Conservation (phyloP, 164 flowering plant genomes). For the Sextonia rubra region DNA sequence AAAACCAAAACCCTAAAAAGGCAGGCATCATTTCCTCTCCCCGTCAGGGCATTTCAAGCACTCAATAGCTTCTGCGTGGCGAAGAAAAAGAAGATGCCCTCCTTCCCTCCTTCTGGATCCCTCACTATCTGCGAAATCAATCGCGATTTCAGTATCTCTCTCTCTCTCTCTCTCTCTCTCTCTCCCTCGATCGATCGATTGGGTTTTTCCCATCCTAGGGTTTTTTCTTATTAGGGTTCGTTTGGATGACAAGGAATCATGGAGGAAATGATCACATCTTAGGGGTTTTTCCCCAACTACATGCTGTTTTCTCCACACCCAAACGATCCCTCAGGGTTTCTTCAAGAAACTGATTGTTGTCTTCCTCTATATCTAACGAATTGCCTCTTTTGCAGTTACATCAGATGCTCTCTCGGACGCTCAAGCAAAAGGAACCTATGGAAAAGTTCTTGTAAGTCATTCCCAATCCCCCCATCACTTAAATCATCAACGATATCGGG, state of each 20-base stretch:
- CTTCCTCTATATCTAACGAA: neutral
- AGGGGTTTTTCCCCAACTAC: no score
- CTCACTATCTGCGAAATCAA: slow-evolving; percentile 89
- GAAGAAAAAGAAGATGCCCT: slow-evolving; percentile 43
- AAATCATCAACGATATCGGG: no score
- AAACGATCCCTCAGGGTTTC: neutral
- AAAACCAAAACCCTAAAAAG: no score
- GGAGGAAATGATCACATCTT: no score
- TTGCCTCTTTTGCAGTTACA: slow-evolving; percentile 42
- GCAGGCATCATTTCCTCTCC: no score
- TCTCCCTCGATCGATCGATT: neutral
- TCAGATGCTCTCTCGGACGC: slow-evolving; percentile 56
- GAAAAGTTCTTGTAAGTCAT: slow-evolving; percentile 57
- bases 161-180: neutral
- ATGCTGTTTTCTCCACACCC: no score
- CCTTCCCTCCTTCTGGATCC: slow-evolving; percentile 70
- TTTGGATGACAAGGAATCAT: no score
- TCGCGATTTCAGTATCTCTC: slow-evolving; percentile 59
- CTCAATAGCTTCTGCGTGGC: no score
- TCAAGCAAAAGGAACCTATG: slow-evolving; percentile 67
- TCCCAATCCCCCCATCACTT: no score
- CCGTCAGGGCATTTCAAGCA: no score
- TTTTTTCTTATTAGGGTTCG: no score
- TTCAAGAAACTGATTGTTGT: neutral
- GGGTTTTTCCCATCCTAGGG: neutral